phyloP scores from a whole-genome alignment of 2,329 filamentous ascomycete genomes.

The Ophiosphaerella herpotricha region DNA sequence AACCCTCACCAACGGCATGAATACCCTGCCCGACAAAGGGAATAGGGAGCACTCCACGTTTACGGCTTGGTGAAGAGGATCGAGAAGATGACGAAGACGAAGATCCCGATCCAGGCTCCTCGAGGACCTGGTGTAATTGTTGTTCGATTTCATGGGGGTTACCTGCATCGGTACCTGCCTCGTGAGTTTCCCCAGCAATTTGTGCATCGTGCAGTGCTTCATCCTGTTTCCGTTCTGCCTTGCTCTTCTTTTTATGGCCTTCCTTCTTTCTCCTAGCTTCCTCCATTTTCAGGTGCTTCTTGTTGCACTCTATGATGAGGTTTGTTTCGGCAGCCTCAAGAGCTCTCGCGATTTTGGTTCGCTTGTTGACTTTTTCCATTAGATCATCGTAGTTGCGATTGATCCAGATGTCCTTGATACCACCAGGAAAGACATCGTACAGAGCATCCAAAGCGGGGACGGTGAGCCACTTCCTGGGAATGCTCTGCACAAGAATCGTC shows the following conservation, averaged over 20 bases:
- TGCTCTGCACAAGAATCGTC: slow-evolving; percentile 89
- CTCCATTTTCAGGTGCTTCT: slow-evolving; percentile 72
- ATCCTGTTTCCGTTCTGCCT: slow-evolving; percentile 62
- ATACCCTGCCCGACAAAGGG: slow-evolving; percentile 55
- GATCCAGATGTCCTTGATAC: slow-evolving; percentile 94
- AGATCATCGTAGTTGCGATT: slow-evolving; percentile 86
- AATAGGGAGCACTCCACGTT: slow-evolving; percentile 44
- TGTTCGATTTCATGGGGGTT: slow-evolving; percentile 61
- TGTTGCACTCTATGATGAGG: slow-evolving; percentile 79
- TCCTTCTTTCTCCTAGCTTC: slow-evolving; percentile 67
- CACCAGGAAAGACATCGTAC: slow-evolving; percentile 95
- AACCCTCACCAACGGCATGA: slow-evolving; percentile 49
- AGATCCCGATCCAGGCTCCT: slow-evolving; percentile 32
- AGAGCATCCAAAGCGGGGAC: slow-evolving; percentile 79
- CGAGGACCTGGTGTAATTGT: slow-evolving; percentile 53
- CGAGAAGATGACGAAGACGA: slow-evolving; percentile 42
- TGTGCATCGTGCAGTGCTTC: slow-evolving; percentile 61
- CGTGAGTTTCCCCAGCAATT: slow-evolving; percentile 57
- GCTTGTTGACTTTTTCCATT: slow-evolving; percentile 78
- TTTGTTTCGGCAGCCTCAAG: slow-evolving; percentile 85
- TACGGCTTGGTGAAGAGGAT: slow-evolving; percentile 40
- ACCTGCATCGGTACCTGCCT: slow-evolving; percentile 59
- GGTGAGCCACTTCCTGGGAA: slow-evolving; percentile 88
- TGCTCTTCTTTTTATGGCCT: slow-evolving; percentile 57
- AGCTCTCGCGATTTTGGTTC: slow-evolving; percentile 70